Base-by-base conservation (phyloP, 1,139 yeast genomes). In the Sugiyamaella paludigena region DNA sequence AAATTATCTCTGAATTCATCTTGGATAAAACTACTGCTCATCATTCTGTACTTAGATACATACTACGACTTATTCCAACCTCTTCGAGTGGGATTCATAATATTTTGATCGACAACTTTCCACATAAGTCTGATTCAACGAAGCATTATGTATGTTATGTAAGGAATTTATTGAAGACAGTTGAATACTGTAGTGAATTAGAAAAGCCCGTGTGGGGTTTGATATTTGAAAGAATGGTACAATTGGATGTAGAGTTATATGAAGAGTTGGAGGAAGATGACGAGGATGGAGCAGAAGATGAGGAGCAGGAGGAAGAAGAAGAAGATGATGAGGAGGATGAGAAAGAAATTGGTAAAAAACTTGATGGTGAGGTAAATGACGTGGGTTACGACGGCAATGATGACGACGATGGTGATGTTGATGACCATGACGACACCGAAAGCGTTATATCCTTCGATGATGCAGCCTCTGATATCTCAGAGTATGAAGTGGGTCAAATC, bases 161-260 rank as follows among this genome's bases (percentile, higher is more conserved):
- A 16, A 67, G 72, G 15, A 89, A 91, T 62, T 65, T 87, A 44
- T 70, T 91, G 47, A 63, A 65, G 32, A 66, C 87, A 35, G 71
- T 82, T 28, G 72, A 74, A 9, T 91, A 91, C 65, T 86, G 92
- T 57, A 80, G 82, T 4, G 96, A 88, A 58, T 71, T 88, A 55
- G 61, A 61, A 42, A 78, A 79, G 57, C 80, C 81, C 48, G 76
- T 87, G 7, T 91, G 97, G 97, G 84, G 84, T 28, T 69, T 87
- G 50, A 75, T 91, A 19, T 72, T 88, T 39, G 96, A 91, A 65
- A 79, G 82, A 56, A 77, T 87, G 48, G 88, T 92, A 53, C 87
- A 88, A 58, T 73, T 92, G 40, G 98, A 92, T 68, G 96, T 91
- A n/a, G 98, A 89, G 66, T 73, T 91, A 52, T 96, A 88, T 63